Percentiles rank a stretch among this genome's conserved stretches.
These are phyloP conservation scores for Quambalaria eucalypti DNA, from an alignment of 1,284 basidiomycete species.

Conservation along the genomic window DNA sequence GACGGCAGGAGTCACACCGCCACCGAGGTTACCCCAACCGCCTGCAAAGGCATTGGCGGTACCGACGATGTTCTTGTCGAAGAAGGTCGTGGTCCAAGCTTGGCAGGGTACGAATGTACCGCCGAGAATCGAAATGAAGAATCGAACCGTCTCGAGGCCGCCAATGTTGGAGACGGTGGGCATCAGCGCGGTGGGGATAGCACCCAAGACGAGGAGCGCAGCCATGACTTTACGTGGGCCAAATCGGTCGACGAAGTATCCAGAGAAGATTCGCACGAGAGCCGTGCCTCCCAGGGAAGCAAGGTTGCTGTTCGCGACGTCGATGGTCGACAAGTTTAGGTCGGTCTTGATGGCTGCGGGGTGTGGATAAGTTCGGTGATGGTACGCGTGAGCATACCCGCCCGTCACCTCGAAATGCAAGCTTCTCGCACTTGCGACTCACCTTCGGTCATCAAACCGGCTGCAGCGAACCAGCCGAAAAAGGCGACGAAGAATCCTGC, in stretches of 20 bases:
- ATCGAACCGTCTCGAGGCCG: constrained; percentile 54
- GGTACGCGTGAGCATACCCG: too few relatives aligned
- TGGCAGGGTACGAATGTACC: constrained; percentile 57
- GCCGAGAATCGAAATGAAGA: constrained; percentile 55
- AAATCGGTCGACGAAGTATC: constrained; percentile 56
- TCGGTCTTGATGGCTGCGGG: constrained; percentile 58
- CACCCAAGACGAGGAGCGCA: constrained; percentile 55
- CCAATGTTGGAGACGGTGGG: constrained; percentile 52
- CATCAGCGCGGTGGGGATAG: constrained; percentile 60
- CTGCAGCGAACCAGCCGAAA: constrained; percentile 61
- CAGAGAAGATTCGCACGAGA: constrained; percentile 55
- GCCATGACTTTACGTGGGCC: constrained; percentile 59
- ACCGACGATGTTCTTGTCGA: constrained; percentile 58
- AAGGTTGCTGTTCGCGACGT: constrained; percentile 58
- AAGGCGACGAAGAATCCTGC: constrained; percentile 50
- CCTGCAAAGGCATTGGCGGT: constrained; percentile 44
- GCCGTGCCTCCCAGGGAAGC: constrained; percentile 54
- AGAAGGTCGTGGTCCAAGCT: constrained; percentile 58
- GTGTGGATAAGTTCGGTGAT: too few relatives aligned
- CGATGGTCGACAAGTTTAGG: constrained; percentile 52
- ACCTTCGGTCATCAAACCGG: constrained; percentile 58
- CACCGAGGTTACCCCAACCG: constrained; percentile 52
- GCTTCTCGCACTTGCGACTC: too few relatives aligned
- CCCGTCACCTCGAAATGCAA: too few relatives aligned
- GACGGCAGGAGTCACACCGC: constrained; percentile 55